Base-by-base conservation (phyloP, 176 grass and related monocot species). In the Microstegium vimineum region DNA sequence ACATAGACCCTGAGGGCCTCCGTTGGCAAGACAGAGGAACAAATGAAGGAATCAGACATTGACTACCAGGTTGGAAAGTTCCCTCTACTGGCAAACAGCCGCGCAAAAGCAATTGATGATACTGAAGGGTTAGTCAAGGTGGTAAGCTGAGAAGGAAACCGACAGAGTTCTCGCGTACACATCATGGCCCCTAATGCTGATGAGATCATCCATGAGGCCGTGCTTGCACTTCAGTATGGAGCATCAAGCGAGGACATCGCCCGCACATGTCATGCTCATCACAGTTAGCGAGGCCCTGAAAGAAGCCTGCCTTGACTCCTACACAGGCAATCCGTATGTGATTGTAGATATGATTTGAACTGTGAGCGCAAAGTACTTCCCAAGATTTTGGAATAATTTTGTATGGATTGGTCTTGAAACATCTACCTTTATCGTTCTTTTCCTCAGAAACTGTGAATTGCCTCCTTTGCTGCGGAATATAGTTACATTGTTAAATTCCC, bases 1-100 rank as follows among this genome's bases (percentile, higher is more conserved):
- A 99, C 60, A 99, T 93, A 3, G 90, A 99, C 36, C 96, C 93
- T 32, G 96, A 99, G 85, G 93, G 96, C 96, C n/a, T 99, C 86
- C 6, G 93, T 99, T 49, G 93, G 96, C 41, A 99, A 99, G 81
- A 99, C 96, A 18, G 93, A 95, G 51, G 96, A 99, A 70, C 93
- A 99, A 59, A 91, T 95, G 66, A 99, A 99, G 77, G 89, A 85
- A 63, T 73, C 54, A 69, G 93, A 93, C 41, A 78, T 95, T 28
- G 15, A 82, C 9, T 99, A 99, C 17, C 82, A 65, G 6, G 96
- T 99, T 2, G 96, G 96, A 23, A 99, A 99, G 73, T 99, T 95
- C 71, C 96, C 96, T 0, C 87, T 99, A n/a, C 40, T 95, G 82
- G 93, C 96, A 8, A 99, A 99, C 80, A 95, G 90, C 81, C 96